These are phyloP conservation scores for Backusella parvicylindrica DNA, from an alignment of 192 early-diverging fungal species.

Conservation along the genomic window DNA sequence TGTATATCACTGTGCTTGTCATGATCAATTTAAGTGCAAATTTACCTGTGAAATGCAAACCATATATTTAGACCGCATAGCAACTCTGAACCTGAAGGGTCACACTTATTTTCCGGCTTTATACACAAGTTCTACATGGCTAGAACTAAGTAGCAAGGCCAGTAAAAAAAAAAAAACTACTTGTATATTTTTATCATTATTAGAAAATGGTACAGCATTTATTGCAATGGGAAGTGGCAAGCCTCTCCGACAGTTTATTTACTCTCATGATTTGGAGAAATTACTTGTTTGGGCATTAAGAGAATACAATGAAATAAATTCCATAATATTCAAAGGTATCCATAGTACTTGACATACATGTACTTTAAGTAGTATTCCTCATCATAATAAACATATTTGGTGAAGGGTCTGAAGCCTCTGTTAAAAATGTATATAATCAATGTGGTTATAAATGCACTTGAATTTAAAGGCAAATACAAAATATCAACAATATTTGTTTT, in stretches of 20 bases:
- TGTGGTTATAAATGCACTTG: conserved; percentile 64
- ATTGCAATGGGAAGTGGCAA: conserved; percentile 66
- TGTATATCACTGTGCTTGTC: conserved; percentile 55
- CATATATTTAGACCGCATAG: conserved; percentile 77
- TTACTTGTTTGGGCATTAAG: conserved; percentile 76
- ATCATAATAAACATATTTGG: conserved; percentile 49
- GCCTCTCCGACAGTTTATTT: conserved; percentile 83
- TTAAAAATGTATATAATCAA: conserved; percentile 73
- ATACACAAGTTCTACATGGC: conserved; percentile 80
- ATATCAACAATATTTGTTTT: conserved; percentile 27
- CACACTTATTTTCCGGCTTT: conserved; percentile 76
- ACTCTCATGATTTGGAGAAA: conserved; percentile 72
- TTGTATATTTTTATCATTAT: not conserved
- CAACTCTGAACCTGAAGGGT: conserved; percentile 74
- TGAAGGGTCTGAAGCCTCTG: conserved; percentile 72
- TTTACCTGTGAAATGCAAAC: conserved; percentile 81
- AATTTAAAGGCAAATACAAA: conserved; percentile 56
- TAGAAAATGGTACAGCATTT: conserved; percentile 66
- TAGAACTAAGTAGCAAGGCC: conserved; percentile 45
- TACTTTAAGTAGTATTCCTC: too few species aligned
- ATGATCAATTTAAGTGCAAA: conserved; percentile 72
- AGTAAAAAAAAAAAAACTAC: not conserved
- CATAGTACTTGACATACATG: too few species aligned
- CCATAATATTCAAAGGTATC: too few species aligned
- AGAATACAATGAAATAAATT: conserved; percentile 67